A percentile compares a stretch with the other conserved stretches of the same genome.
These are phyloP conservation scores for Tetrapisispora pingtungensis DNA, from an alignment of 805 yeast species.

Conservation along the genomic window DNA sequence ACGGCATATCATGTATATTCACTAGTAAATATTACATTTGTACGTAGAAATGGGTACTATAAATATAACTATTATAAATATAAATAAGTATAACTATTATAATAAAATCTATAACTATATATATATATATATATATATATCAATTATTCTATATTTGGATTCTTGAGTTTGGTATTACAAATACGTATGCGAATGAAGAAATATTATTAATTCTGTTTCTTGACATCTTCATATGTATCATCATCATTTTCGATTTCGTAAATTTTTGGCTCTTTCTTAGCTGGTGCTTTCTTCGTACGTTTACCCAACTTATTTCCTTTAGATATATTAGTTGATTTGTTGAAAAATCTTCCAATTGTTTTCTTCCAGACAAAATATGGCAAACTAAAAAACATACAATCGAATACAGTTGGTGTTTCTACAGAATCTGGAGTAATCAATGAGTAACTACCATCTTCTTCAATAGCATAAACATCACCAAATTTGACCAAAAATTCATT, in stretches of 20 bases:
- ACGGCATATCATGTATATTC: background rate
- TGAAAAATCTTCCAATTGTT: conserved; percentile 31
- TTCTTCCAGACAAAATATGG: conserved; percentile 38
- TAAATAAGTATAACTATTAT: too few species aligned
- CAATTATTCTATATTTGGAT: too few species aligned
- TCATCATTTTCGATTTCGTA: conserved; percentile 4
- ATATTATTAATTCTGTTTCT: background rate
- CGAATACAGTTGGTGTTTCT: conserved; percentile 38
- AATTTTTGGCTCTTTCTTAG: conserved; percentile 3
- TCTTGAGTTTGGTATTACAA: too few species aligned
- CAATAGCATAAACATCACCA: conserved; percentile 50
- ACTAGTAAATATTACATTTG: too few species aligned
- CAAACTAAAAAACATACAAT: conserved; percentile 35
- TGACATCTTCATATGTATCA: conserved; percentile 1
- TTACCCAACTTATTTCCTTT: conserved; percentile 3
- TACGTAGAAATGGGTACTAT: background rate
- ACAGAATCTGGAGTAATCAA: conserved; percentile 41
- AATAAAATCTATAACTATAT: background rate
- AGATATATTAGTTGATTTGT: background rate
- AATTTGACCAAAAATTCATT: conserved; percentile 46
- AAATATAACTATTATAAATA: too few species aligned
- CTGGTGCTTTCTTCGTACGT: background rate
- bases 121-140: background rate
- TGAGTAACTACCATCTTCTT: conserved; percentile 32
- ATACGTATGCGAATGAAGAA: too few species aligned